phyloP scores from a whole-genome alignment of 192 early-diverging fungal species.

The Backusella liffmaniae region DNA sequence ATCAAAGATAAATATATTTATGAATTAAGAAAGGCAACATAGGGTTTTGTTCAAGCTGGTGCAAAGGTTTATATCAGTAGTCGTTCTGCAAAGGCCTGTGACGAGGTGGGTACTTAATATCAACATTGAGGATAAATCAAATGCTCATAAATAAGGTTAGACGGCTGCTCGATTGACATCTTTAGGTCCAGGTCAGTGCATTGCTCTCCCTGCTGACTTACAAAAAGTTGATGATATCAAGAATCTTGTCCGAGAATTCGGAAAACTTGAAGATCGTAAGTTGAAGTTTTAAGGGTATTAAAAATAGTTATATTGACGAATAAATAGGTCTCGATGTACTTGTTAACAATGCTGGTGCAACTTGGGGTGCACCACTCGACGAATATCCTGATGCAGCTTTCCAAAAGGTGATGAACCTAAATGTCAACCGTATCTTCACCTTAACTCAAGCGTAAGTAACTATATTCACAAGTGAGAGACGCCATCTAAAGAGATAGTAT shows the following conservation, averaged over 20 bases:
- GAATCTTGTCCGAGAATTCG: constrained; percentile 54
- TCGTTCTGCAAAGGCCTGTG: constrained; percentile 64
- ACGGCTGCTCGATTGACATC: constrained; percentile 60
- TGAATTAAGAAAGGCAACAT: background rate
- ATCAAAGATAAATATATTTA: background rate
- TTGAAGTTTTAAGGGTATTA: background rate
- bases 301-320: background rate
- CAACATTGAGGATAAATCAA: background rate
- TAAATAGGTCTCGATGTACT: constrained; percentile 73
- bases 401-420: constrained; percentile 80
- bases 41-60: constrained; percentile 82
- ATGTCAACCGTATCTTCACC: constrained; percentile 79
- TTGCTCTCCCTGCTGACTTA: constrained; percentile 72
- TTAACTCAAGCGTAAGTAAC: constrained; percentile 61
- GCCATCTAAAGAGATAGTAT: background rate
- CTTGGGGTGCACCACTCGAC: constrained; percentile 47
- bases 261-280: constrained; percentile 57
- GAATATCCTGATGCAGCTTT: constrained; percentile 63
- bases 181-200: constrained; percentile 63
- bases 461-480: background rate
- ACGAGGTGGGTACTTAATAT: constrained; percentile 36
- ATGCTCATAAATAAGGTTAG: constrained; percentile 16
- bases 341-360: constrained; percentile 81
- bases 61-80: constrained; percentile 92
- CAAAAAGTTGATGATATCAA: constrained; percentile 55